Evolutionary conservation across 345 rosid species (phyloP), one percentile per base, ranked within the genome.

Genomic region (Populus nigra): DNA sequence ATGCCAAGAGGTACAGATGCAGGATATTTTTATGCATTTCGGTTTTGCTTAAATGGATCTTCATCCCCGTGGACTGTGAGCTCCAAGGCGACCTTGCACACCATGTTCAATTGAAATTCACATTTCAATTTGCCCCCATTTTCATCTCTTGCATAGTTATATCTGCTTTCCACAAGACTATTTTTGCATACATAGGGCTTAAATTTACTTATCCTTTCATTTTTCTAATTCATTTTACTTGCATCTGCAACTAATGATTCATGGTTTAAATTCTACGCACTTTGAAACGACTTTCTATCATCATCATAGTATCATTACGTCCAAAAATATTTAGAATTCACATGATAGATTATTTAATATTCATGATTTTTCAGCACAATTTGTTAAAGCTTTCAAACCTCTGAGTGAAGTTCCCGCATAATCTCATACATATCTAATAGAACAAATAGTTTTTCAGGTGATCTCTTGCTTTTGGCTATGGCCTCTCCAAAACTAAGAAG

Each of bases 401-500:
- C 99, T 36, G 94, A 86, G 73, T 89, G 91, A 78, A 94, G 90
- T 85, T 94, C 99, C 83, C 97, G 86, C 99, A 96, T 91, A 63
- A 94, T 93, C 89, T 96, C 99, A 69, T 90, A 96, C 99, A 96
- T 96, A 84, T 96, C 99, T 74, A 96, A 74, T 68, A 94, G 87
- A 80, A 94, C 98, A 82, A 96, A 96, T 38, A 96, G 76, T 72
- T 94, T 94, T 80, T 96, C 98, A 0, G 99, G 98, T 2, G 99
- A 96, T 84, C 99, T 89, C 87, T 92, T 96, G 91, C 99, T 94
- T 88, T 86, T 96, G 63, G 99, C 97, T 43, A 96, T 87, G 63
- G 97, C 97, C 76, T 96, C 99, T 27, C 99, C 97, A 61, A 96
- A 94, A 84, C 98, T 96, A 84, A 91, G 97, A 45, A 96, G 93